Conservation (phyloP, 495 filamentous ascomycete genomes). For the Entonaema liquescens region DNA sequence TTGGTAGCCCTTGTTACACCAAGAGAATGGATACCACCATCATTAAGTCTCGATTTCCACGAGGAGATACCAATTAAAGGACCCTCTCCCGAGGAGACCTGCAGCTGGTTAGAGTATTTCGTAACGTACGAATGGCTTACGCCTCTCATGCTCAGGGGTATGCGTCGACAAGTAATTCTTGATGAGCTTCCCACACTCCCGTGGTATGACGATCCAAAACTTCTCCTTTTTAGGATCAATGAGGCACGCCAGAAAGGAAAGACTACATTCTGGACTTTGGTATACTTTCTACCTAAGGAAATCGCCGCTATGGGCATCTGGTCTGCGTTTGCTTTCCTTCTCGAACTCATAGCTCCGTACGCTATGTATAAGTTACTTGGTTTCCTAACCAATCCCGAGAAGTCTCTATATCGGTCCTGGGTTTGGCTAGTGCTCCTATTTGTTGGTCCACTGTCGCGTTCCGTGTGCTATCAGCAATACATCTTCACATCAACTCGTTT, state of each 20-base stretch:
- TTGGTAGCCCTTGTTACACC: slow-evolving; percentile 49
- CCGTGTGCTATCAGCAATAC: slow-evolving; percentile 58
- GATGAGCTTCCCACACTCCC: slow-evolving; percentile 59
- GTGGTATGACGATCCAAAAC: slow-evolving; percentile 58
- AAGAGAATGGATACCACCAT: slow-evolving; percentile 51
- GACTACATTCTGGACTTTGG: slow-evolving; percentile 54
- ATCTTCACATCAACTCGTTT: slow-evolving; percentile 58
- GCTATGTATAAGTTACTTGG: slow-evolving; percentile 57
- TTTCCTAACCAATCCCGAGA: slow-evolving; percentile 48
- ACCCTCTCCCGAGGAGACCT: slow-evolving; percentile 58
- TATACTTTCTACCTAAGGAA: slow-evolving; percentile 50
- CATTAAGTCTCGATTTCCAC: slow-evolving; percentile 41
- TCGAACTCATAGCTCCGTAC: slow-evolving; percentile 56
- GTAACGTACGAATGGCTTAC: slow-evolving; percentile 60
- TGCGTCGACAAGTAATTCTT: slow-evolving; percentile 52
- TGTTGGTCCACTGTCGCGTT: slow-evolving; percentile 52
- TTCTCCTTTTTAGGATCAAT: slow-evolving; percentile 52
- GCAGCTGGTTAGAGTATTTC: slow-evolving; percentile 58
- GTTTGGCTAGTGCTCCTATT: slow-evolving; percentile 58
- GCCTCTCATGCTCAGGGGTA: slow-evolving; percentile 56
- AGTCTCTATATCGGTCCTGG: slow-evolving; percentile 50
- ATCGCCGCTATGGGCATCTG: slow-evolving; percentile 52
- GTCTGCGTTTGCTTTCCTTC: slow-evolving; percentile 44
- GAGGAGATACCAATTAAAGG: slow-evolving; percentile 41
- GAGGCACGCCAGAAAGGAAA: slow-evolving; percentile 50